Conservation (phyloP, 106 monocot genomes). For the Xerophyta viscosa region DNA sequence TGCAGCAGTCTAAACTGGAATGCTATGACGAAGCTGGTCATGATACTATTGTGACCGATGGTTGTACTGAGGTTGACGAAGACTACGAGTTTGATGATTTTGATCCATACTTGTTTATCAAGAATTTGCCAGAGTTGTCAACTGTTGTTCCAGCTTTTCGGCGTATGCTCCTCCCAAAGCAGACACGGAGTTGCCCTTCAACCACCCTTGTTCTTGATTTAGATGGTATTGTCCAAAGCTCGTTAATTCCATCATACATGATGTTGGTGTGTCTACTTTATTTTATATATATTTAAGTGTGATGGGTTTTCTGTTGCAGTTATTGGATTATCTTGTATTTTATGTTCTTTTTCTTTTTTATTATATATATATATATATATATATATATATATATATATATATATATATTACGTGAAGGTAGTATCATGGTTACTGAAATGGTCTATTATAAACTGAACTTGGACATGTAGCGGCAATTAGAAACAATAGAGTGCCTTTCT, state of each 20-base stretch:
- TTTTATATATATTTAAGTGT: neutral
- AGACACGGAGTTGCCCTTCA: constrained; percentile 96
- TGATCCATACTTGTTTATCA: constrained; percentile 93
- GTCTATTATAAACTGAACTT: no score
- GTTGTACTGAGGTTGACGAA: constrained; percentile 56
- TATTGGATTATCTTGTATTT: no score
- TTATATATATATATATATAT: no score
- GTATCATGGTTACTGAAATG: no score
- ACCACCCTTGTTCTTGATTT: constrained; percentile 95
- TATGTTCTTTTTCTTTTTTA: no score
- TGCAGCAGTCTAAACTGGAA: constrained; percentile 83
- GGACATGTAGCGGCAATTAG: no score
- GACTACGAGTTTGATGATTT: constrained; percentile 82
- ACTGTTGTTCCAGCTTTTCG: constrained; percentile 84
- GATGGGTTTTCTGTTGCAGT: no score
- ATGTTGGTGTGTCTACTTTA: neutral
- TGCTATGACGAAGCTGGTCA: constrained; percentile 81
- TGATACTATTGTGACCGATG: constrained; percentile 58
- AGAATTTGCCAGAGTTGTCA: constrained; percentile 76
- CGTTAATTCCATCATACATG: no score
- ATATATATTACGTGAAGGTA: no score
- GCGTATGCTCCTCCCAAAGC: constrained; percentile 79
- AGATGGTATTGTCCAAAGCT: no score
- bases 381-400: no score
- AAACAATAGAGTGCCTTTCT: no score